phyloP scores from a whole-genome alignment of 2,329 filamentous ascomycete genomes.

The Penicillium digitatum region DNA sequence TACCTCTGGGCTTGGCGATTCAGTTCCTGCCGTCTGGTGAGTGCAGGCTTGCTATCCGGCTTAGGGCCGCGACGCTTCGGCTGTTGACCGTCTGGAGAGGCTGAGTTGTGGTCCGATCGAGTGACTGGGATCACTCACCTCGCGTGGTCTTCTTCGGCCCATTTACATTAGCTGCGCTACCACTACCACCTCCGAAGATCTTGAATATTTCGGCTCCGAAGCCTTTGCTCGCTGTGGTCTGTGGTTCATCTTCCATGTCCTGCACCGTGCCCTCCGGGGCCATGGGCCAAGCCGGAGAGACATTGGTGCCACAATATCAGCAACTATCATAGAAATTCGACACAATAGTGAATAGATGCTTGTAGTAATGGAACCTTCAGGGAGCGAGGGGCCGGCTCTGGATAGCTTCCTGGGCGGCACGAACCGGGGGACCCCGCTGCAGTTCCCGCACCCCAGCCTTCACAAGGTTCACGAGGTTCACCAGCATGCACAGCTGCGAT shows the following conservation, averaged over 20 bases:
- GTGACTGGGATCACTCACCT: slow-evolving; percentile 49
- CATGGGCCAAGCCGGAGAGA: slow-evolving; percentile 9
- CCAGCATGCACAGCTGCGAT: neutral
- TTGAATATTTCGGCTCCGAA: slow-evolving; percentile 42
- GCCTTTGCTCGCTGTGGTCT: slow-evolving; percentile 18
- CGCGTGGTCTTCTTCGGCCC: slow-evolving; percentile 65
- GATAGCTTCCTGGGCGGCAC: neutral
- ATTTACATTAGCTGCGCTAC: slow-evolving; percentile 30
- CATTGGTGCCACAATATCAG: slow-evolving; percentile 18
- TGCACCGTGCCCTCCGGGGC: slow-evolving; percentile 16
- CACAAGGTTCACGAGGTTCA: neutral
- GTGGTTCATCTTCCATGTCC: slow-evolving; percentile 17
- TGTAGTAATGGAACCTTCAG: neutral
- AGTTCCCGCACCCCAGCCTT: neutral
- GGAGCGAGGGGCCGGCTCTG: neutral
- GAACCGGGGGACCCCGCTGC: neutral
- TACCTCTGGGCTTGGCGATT: slow-evolving; percentile 96
- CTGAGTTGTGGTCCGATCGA: slow-evolving; percentile 13
- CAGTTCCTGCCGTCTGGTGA: slow-evolving; percentile 86
- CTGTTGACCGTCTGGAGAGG: slow-evolving; percentile 67
- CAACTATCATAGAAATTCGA: neutral
- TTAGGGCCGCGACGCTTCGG: slow-evolving; percentile 91
- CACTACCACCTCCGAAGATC: slow-evolving; percentile 48
- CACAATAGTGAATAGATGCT: neutral
- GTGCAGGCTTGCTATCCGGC: slow-evolving; percentile 89